Conservation (phyloP, 106 monocot species). For the Dendrobium chrysotoxum region DNA sequence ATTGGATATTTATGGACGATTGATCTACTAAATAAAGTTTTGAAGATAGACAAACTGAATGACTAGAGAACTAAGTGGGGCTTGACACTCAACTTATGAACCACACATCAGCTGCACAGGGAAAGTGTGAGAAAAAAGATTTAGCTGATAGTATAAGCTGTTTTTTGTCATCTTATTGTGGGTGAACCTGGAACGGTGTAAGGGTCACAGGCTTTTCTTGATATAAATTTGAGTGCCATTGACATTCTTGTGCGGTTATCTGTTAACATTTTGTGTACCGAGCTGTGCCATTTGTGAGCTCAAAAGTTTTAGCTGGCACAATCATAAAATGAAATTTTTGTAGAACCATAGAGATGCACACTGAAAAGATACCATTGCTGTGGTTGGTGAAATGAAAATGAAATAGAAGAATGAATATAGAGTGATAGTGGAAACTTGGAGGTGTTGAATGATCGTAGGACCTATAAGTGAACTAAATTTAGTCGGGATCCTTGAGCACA, state of each 20-base stretch:
- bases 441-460: too few relatives aligned
- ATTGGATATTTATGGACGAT: too few relatives aligned
- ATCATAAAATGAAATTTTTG: background rate
- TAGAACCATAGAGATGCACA: background rate
- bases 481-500: too few relatives aligned
- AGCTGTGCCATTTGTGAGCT: slow-evolving; percentile 3
- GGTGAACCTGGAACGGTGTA: too few relatives aligned
- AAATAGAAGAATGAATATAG: background rate
- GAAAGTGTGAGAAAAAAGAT: background rate
- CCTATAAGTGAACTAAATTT: too few relatives aligned
- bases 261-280: background rate
- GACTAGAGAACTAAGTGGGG: background rate
- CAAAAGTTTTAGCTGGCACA: background rate
- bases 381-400: background rate
- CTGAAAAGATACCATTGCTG: background rate
- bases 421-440: too few relatives aligned
- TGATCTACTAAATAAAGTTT: too few relatives aligned
- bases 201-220: background rate
- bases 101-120: background rate
- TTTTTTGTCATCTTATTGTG: background rate
- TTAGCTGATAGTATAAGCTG: background rate
- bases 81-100: background rate
- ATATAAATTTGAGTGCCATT: background rate
- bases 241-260: background rate
- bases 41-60: background rate